These are phyloP conservation scores for Penicillium olsonii DNA, from an alignment of 2,329 filamentous ascomycete genomes.

Conservation along the genomic window DNA sequence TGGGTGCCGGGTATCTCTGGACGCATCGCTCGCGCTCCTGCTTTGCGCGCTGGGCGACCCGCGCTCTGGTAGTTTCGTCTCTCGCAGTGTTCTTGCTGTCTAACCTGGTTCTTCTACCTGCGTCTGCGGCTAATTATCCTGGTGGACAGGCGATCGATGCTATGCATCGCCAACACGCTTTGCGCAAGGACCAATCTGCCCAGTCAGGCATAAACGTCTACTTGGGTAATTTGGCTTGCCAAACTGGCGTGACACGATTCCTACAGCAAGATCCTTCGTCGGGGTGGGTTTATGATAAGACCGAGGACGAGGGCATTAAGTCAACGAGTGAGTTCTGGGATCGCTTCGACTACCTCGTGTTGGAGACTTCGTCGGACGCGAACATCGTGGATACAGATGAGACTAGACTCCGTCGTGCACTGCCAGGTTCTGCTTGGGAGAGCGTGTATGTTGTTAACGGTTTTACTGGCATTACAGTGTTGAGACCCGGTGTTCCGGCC, in stretches of 20 bases:
- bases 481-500: conserved; percentile 46
- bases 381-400: conserved; percentile 21
- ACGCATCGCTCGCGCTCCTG: conserved; percentile 63
- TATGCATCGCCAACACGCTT: conserved; percentile 36
- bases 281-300: conserved; percentile 62
- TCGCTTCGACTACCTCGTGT: conserved; percentile 59
- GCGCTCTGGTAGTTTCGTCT: conserved; percentile 61
- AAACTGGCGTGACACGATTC: conserved; percentile 65
- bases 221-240: conserved; percentile 63
- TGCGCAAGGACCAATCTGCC: neutral
- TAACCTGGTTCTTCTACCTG: conserved; percentile 69
- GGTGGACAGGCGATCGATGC: conserved; percentile 73
- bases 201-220: conserved; percentile 42
- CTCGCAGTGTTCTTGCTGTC: conserved; percentile 62
- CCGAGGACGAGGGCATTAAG: conserved; percentile 52
- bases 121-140: conserved; percentile 91
- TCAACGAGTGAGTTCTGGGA: conserved; percentile 58
- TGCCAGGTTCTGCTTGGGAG: conserved; percentile 48
- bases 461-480: conserved; percentile 52
- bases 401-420: conserved; percentile 43
- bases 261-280: conserved; percentile 43
- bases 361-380: conserved; percentile 45
- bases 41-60: conserved; percentile 57
- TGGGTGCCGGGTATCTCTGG: conserved; percentile 72
- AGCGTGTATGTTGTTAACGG: conserved; percentile 52